These are phyloP conservation scores for Cyberlindnera meyerae DNA, from an alignment of 805 yeast genomes.

Conservation along the genomic window DNA sequence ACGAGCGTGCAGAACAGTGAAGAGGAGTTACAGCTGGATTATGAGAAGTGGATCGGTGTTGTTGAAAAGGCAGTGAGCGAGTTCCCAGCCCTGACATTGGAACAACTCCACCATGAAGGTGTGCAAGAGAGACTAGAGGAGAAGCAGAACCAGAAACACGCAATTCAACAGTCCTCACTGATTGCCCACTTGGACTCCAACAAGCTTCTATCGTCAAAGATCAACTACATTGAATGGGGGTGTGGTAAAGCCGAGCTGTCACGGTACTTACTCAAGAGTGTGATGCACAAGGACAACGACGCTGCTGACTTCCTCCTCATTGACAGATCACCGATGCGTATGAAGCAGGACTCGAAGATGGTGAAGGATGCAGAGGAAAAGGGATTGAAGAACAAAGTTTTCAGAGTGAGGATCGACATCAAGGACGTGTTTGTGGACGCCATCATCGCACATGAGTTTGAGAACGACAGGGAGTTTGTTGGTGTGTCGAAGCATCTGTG, in stretches of 20 bases:
- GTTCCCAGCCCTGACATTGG: slow-evolving; percentile 27
- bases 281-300: slow-evolving; percentile 18
- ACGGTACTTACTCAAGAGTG: slow-evolving; percentile 45
- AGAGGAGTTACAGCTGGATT: slow-evolving; percentile 16
- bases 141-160: slow-evolving; percentile 65
- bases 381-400: slow-evolving; percentile 26
- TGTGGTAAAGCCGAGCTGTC: slow-evolving; percentile 87
- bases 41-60: slow-evolving; percentile 28
- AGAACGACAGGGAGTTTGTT: slow-evolving; percentile 30
- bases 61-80: slow-evolving; percentile 35
- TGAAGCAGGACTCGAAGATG: slow-evolving; percentile 75
- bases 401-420: slow-evolving; percentile 67
- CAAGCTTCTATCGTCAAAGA: slow-evolving; percentile 32
- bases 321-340: slow-evolving; percentile 71
- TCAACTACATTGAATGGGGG: slow-evolving; percentile 71
- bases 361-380: slow-evolving; percentile 41
- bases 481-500: slow-evolving; percentile 86
- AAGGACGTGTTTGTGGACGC: slow-evolving; percentile 60
- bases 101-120: slow-evolving; percentile 25
- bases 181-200: slow-evolving; percentile 56
- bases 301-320: slow-evolving; percentile 48
- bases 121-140: slow-evolving; percentile 25
- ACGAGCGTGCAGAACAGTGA: not conserved
- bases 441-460: slow-evolving; percentile 31
- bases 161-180: slow-evolving; percentile 75